These are phyloP conservation scores for Gastrolobium villosum DNA, from an alignment of 306 rosid genomes.

Conservation along the genomic window DNA sequence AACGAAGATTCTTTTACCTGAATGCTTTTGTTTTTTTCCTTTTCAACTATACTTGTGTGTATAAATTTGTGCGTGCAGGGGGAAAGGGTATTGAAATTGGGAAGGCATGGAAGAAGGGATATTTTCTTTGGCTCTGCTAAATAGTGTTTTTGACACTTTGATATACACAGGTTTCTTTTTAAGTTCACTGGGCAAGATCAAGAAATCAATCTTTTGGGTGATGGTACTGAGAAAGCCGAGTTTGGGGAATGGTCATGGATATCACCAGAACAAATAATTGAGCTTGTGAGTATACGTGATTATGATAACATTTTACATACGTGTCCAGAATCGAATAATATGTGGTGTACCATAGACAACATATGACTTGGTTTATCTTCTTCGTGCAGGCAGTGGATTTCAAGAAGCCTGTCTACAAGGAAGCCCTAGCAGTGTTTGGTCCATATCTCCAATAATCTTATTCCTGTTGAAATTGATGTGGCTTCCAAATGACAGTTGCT, in stretches of 20 bases:
- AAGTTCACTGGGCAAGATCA: constrained; percentile 79
- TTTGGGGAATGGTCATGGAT: constrained; percentile 97
- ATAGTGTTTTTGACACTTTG: constrained; percentile 14
- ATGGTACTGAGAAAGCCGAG: constrained; percentile 93
- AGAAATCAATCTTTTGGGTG: constrained; percentile 93
- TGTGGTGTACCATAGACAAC: background rate
- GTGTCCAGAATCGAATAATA: constrained; percentile 15
- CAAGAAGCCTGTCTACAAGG: constrained; percentile 93
- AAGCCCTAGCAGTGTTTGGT: constrained; percentile 69
- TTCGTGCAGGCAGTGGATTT: constrained; percentile 81
- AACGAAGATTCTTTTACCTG: constrained; percentile 15
- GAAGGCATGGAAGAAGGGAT: constrained; percentile 30
- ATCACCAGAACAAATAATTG: constrained; percentile 67
- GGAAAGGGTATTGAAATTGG: background rate
- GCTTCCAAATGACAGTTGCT: background rate
- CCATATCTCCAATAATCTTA: constrained; percentile 62
- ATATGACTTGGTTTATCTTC: constrained; percentile 27
- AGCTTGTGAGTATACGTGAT: constrained; percentile 65
- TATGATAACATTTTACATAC: background rate
- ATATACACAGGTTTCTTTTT: constrained; percentile 76
- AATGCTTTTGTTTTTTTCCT: background rate
- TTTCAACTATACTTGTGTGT: background rate
- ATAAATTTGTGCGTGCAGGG: background rate
- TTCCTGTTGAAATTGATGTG: background rate
- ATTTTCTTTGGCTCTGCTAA: constrained; percentile 2